A percentile compares a stretch with the other conserved stretches of the same genome.
Evolutionary conservation across 306 rosid genomes (phyloP).

Genomic region (Dryas drummondii): DNA sequence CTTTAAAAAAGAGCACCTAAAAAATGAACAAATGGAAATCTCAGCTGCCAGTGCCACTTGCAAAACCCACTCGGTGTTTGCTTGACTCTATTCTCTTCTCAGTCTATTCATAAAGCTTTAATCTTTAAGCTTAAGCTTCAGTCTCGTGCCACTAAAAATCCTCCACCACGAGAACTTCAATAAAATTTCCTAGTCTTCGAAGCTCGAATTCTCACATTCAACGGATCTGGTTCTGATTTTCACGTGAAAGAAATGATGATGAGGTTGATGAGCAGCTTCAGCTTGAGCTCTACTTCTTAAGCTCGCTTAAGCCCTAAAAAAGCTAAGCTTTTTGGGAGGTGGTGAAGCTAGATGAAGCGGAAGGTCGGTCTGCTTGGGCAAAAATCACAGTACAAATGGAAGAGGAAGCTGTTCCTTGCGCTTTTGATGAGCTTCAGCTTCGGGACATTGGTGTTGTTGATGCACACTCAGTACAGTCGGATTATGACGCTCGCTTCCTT

Average conservation of each 20-base stretch:
- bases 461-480: slow-evolving; percentile 69
- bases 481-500: slow-evolving; percentile 57
- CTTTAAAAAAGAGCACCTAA: neutral
- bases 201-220: too few relatives aligned
- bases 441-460: slow-evolving; percentile 55
- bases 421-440: slow-evolving; percentile 61
- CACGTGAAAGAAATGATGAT: slow-evolving; percentile 4
- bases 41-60: slow-evolving; percentile 26
- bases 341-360: slow-evolving; percentile 59
- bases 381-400: slow-evolving; percentile 68
- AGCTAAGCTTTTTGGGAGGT: neutral
- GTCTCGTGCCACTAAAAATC: neutral
- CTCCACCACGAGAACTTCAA: neutral
- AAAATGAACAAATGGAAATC: neutral
- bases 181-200: too few relatives aligned
- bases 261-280: neutral
- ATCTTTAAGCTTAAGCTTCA: slow-evolving; percentile 6
- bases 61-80: slow-evolving; percentile 2
- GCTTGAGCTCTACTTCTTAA: slow-evolving; percentile 8
- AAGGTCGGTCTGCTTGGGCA: slow-evolving; percentile 51
- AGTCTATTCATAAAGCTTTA: slow-evolving; percentile 9
- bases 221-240: slow-evolving; percentile 54
- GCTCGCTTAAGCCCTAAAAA: neutral
- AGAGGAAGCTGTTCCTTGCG: slow-evolving; percentile 53
- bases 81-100: slow-evolving; percentile 4